Conservation (phyloP, 2,329 filamentous ascomycete species). For the Macrophomina phaseolina region DNA sequence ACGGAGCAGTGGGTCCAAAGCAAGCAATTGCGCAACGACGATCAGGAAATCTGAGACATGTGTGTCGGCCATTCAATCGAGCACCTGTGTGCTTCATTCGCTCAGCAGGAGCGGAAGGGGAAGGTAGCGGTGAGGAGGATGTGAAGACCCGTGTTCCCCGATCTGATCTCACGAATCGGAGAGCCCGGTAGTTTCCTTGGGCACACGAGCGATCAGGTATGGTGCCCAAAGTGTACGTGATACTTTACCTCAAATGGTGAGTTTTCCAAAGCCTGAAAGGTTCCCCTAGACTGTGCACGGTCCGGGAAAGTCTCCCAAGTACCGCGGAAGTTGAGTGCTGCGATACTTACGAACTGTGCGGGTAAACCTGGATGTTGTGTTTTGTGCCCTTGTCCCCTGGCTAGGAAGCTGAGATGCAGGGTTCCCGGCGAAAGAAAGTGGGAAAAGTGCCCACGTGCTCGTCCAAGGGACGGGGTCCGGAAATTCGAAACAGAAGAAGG, state of each 20-base stretch:
- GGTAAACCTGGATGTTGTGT: background rate
- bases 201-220: background rate
- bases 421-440: background rate
- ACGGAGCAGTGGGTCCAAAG: constrained; percentile 1
- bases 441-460: constrained; percentile 4
- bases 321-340: background rate
- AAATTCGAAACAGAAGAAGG: background rate
- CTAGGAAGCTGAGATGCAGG: background rate
- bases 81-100: background rate
- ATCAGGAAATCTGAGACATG: background rate
- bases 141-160: background rate
- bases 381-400: background rate
- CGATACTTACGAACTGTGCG: background rate
- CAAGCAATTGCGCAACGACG: constrained; percentile 2
- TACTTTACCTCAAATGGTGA: background rate
- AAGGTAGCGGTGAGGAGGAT: background rate
- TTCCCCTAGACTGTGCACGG: background rate
- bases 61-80: constrained; percentile 1
- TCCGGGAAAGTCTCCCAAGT: background rate
- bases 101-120: background rate
- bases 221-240: background rate
- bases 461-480: background rate
- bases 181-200: background rate
- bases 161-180: constrained; percentile 7
- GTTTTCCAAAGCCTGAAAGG: background rate